A percentile compares a stretch with the other conserved stretches of the same genome.
Conservation (phyloP, 2,329 filamentous ascomycete genomes). For the Apiospora malaysiana region DNA sequence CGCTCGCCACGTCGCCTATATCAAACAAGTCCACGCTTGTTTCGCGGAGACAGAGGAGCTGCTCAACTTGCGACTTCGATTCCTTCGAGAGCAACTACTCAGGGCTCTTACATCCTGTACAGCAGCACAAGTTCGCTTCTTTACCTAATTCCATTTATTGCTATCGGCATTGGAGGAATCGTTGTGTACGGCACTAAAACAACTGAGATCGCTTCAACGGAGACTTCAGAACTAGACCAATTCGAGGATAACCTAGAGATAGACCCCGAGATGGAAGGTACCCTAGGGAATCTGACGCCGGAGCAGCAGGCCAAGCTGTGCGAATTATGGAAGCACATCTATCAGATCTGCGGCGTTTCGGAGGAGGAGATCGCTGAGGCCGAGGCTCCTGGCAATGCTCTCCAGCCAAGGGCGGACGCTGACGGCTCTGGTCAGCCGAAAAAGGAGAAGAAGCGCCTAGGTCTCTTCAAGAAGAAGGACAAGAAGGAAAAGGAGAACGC, state of each 20-base stretch:
- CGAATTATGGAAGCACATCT: conserved; percentile 80
- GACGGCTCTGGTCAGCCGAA: conserved; percentile 64
- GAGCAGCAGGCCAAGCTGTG: conserved; percentile 89
- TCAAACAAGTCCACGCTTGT: conserved; percentile 1
- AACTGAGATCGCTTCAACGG: not conserved
- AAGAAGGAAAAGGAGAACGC: conserved; percentile 61
- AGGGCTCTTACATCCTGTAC: not conserved
- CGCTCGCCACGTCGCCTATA: conserved; percentile 3
- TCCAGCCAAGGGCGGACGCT: conserved; percentile 34
- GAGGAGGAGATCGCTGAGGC: conserved; percentile 42
- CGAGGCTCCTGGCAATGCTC: conserved; percentile 35
- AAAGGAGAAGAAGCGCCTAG: conserved; percentile 68
- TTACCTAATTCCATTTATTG: conserved; percentile 23
- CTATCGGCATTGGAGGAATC: conserved; percentile 19
- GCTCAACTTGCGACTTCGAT: not conserved
- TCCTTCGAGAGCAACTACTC: not conserved
- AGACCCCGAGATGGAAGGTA: conserved; percentile 55
- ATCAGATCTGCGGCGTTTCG: conserved; percentile 75
- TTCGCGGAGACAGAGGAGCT: not conserved
- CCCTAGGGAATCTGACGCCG: conserved; percentile 83
- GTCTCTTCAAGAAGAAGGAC: conserved; percentile 68
- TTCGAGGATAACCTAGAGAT: conserved; percentile 13
- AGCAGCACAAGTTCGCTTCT: conserved; percentile 20
- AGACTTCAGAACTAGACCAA: not conserved
- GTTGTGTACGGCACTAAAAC: conserved; percentile 21